Evolutionary conservation across 2,329 filamentous ascomycete species (phyloP).

Genomic region (Rhynchosporium agropyri): DNA sequence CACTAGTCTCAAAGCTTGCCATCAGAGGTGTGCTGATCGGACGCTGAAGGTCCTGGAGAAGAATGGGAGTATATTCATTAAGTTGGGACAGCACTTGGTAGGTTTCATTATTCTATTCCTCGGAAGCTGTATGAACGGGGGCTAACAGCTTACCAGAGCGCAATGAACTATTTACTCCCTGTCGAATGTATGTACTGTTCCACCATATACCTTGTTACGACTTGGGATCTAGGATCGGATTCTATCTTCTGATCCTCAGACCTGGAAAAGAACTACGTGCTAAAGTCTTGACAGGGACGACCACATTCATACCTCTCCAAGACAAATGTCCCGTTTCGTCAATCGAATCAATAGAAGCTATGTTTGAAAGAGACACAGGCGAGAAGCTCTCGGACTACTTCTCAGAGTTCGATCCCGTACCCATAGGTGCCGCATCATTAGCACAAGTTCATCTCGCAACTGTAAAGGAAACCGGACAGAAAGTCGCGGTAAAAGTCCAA

Average conservation of each 20-base stretch:
- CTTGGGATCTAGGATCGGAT: no score
- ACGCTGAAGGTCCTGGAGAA: conserved; percentile 87
- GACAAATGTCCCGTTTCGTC: conserved; percentile 95
- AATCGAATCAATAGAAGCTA: conserved; percentile 79
- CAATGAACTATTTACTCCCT: conserved; percentile 91
- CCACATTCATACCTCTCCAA: conserved; percentile 93
- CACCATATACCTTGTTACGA: no score
- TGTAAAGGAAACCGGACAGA: conserved; percentile 77
- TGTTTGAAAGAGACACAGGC: conserved; percentile 86
- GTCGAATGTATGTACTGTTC: conserved; percentile 62
- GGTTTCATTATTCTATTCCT: conserved; percentile 22
- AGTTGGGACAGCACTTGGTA: conserved; percentile 90
- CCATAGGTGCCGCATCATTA: conserved; percentile 90
- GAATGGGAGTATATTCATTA: conserved; percentile 98
- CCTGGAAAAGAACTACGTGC: no score
- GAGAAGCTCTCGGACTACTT: conserved; percentile 80
- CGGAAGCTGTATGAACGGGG: not conserved
- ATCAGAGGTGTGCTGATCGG: conserved; percentile 87
- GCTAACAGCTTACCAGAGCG: conserved; percentile 59
- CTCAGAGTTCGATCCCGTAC: conserved; percentile 75
- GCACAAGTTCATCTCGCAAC: conserved; percentile 92
- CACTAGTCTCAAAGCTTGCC: conserved; percentile 77
- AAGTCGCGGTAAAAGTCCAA: conserved; percentile 95
- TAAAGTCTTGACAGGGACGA: conserved; percentile 55
- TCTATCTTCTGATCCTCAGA: no score